Conservation (phyloP, 148 eudicot species). For the Chenopodium album region DNA sequence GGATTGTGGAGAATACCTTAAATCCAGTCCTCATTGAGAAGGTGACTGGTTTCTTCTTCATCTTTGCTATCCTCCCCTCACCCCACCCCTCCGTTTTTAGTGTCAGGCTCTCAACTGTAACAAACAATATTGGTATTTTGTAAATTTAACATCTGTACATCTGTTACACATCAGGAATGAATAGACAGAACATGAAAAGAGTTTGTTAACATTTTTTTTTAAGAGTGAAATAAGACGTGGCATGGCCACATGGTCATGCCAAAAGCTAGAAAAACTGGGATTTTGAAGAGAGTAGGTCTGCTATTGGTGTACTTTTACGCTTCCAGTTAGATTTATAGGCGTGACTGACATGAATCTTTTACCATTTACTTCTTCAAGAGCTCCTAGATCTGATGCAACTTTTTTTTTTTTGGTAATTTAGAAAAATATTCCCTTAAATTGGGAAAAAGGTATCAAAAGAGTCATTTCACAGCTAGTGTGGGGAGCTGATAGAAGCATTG, state of each 20-base stretch:
- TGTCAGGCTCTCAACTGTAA: background rate
- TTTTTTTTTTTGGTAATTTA: background rate
- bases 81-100: background rate
- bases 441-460: background rate
- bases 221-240: background rate
- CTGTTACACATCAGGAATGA: background rate
- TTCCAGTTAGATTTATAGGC: too few species aligned
- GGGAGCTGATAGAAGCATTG: background rate
- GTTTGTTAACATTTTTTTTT: background rate
- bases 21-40: slow-evolving; percentile 76
- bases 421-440: background rate
- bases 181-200: background rate
- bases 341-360: background rate
- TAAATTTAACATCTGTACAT: background rate
- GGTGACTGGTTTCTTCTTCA: slow-evolving; percentile 35
- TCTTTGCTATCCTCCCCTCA: too few species aligned
- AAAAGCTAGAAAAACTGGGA: background rate
- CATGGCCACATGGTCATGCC: background rate
- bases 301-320: background rate
- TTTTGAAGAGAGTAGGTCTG: background rate
- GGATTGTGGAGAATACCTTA: slow-evolving; percentile 86
- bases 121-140: background rate
- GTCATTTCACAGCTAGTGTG: background rate
- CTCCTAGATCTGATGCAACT: background rate
- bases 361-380: background rate